A percentile compares a stretch with the other conserved stretches of the same genome.
Evolutionary conservation across 2,329 filamentous ascomycete species (phyloP).

Genomic region (Alternaria ethzedia): DNA sequence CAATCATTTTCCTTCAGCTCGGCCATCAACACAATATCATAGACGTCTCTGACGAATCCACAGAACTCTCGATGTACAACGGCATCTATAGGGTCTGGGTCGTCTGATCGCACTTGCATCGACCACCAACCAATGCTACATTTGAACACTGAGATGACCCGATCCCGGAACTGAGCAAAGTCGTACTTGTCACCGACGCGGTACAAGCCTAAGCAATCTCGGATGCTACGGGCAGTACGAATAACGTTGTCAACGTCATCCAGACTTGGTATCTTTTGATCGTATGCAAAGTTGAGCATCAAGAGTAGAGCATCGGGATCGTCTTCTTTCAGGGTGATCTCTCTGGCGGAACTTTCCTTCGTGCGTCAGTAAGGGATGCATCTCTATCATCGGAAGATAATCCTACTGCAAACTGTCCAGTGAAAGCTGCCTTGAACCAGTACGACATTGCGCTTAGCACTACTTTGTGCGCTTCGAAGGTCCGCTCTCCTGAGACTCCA

Average conservation of each 20-base stretch:
- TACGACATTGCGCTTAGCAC: background rate
- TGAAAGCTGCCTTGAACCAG: background rate
- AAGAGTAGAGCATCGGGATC: background rate
- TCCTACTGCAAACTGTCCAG: background rate
- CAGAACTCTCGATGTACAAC: background rate
- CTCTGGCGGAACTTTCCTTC: background rate
- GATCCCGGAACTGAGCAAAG: background rate
- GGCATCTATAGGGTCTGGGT: no score
- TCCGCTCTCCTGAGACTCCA: background rate
- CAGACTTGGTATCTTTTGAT: background rate
- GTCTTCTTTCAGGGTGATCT: background rate
- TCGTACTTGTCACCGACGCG: background rate
- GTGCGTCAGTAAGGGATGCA: background rate
- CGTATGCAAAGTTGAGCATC: background rate
- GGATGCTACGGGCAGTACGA: background rate
- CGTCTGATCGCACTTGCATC: no score
- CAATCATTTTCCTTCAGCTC: background rate
- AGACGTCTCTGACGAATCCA: background rate
- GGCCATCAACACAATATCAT: background rate
- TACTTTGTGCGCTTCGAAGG: background rate
- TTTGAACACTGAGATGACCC: background rate
- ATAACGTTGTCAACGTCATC: background rate
- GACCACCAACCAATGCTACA: background rate
- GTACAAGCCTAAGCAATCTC: background rate
- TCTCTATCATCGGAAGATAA: background rate